Percentiles rank a stretch among this genome's conserved stretches.
Conservation (phyloP, 2,329 filamentous ascomycete species). For the Tolypocladium paradoxum region DNA sequence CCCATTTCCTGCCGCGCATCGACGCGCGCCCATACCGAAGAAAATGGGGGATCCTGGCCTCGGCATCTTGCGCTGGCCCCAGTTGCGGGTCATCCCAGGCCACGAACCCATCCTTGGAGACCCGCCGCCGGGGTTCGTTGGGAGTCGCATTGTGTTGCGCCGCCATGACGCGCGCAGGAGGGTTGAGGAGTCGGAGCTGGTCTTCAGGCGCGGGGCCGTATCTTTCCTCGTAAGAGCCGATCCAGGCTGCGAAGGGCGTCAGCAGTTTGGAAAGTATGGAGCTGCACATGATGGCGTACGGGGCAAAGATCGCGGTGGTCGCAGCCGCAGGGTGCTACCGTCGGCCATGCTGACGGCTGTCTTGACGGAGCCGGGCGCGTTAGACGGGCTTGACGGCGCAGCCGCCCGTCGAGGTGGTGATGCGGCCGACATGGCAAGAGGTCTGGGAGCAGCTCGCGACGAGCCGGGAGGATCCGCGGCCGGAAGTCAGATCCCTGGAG, state of each 20-base stretch:
- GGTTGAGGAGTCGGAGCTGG: conserved; percentile 27
- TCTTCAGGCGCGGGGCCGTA: conserved; percentile 26
- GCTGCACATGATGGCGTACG: conserved; percentile 9
- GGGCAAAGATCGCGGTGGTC: conserved; percentile 18
- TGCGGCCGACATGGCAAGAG: conserved; percentile 5
- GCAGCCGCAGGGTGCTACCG: conserved; percentile 9
- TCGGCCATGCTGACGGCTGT: conserved; percentile 7
- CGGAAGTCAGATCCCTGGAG: neutral
- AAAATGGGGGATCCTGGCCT: conserved; percentile 31
- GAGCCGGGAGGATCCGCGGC: neutral
- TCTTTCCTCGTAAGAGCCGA: conserved; percentile 34
- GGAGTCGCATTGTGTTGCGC: conserved; percentile 33
- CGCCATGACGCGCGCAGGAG: conserved; percentile 25
- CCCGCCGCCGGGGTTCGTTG: conserved; percentile 26
- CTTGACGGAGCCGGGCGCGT: conserved; percentile 2
- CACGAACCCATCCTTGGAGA: conserved; percentile 38
- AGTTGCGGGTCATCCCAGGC: conserved; percentile 27
- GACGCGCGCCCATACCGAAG: conserved; percentile 36
- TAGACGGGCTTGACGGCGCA: conserved; percentile 5
- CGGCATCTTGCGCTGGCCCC: conserved; percentile 21
- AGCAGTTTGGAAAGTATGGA: conserved; percentile 5
- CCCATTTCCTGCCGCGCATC: conserved; percentile 42
- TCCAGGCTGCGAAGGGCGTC: conserved; percentile 31
- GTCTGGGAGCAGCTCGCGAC: neutral
- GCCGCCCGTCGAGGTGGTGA: conserved; percentile 5